These are phyloP conservation scores for Tilletia caries DNA, from an alignment of 1,284 basidiomycete genomes.

Conservation along the genomic window DNA sequence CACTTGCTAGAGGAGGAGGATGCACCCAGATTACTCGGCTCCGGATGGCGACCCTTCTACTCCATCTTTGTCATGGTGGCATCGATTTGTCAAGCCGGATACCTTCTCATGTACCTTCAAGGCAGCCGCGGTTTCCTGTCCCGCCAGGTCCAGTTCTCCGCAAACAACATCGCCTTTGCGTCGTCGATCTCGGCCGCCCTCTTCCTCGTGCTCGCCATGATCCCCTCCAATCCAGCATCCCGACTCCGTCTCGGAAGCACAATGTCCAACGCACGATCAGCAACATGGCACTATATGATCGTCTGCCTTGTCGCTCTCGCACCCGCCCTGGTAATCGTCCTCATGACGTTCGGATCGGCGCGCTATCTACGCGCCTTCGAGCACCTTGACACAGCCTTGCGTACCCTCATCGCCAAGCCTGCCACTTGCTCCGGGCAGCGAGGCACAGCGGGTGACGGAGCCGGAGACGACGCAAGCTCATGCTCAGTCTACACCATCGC, in stretches of 20 bases:
- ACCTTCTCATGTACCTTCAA: constrained; percentile 7
- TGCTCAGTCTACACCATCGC: constrained; percentile 8
- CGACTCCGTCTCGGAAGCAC: background rate
- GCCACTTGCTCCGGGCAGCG: background rate
- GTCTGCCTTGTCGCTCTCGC: background rate
- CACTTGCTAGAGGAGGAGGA: constrained; percentile 11
- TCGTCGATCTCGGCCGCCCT: background rate
- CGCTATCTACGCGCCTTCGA: background rate
- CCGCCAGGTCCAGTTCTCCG: background rate
- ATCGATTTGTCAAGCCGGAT: background rate
- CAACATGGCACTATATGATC: background rate
- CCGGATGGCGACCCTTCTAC: constrained; percentile 6
- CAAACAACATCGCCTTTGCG: background rate
- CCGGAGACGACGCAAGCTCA: background rate
- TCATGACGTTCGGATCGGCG: background rate
- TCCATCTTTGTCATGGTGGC: background rate
- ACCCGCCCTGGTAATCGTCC: background rate
- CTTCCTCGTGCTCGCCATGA: background rate
- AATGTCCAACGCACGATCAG: background rate
- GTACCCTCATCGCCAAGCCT: background rate
- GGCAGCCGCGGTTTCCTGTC: background rate
- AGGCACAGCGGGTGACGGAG: background rate
- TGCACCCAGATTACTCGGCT: background rate
- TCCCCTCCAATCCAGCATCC: constrained; percentile 5
- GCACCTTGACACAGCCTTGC: background rate